A percentile compares a stretch with the other conserved stretches of the same genome.
These are phyloP conservation scores for Deuterostichococcus epilithicus DNA, from an alignment of 139 green algal genomes.

Conservation along the genomic window DNA sequence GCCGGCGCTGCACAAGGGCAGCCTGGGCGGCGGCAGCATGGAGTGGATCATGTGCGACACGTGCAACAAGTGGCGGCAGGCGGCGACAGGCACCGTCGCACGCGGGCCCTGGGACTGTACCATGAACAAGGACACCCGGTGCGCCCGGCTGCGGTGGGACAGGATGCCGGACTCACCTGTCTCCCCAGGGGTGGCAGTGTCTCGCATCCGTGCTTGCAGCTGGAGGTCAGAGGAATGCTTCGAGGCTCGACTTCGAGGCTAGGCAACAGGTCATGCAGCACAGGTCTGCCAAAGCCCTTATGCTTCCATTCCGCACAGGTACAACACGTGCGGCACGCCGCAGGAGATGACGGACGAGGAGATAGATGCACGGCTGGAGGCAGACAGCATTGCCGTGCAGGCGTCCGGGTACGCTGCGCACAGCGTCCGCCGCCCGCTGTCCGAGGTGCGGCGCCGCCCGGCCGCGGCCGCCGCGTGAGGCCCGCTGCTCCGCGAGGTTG, in stretches of 20 bases:
- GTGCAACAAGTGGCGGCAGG: constrained; percentile 27
- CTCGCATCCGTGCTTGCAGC: neutral
- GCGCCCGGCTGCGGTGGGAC: no score
- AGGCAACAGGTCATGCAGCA: neutral
- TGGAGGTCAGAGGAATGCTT: neutral
- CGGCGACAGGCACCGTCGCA: neutral
- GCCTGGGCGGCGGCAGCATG: neutral
- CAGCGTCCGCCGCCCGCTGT: neutral
- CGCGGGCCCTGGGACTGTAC: constrained; percentile 14
- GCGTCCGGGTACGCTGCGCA: neutral
- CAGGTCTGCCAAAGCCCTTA: no score
- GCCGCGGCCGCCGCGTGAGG: neutral
- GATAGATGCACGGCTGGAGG: constrained; percentile 29
- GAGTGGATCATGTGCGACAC: constrained; percentile 26
- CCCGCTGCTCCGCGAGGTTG: no score
- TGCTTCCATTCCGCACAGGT: neutral
- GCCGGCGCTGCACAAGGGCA: neutral
- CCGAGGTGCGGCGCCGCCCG: neutral
- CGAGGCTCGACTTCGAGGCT: no score
- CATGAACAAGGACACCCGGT: constrained; percentile 22
- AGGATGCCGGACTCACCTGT: no score
- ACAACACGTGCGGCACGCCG: neutral
- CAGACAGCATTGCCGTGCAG: neutral
- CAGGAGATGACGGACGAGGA: constrained; percentile 32
- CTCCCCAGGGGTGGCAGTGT: no score